Conservation (phyloP, 1,284 basidiomycete species). For the Tilletiopsis washingtonensis region DNA sequence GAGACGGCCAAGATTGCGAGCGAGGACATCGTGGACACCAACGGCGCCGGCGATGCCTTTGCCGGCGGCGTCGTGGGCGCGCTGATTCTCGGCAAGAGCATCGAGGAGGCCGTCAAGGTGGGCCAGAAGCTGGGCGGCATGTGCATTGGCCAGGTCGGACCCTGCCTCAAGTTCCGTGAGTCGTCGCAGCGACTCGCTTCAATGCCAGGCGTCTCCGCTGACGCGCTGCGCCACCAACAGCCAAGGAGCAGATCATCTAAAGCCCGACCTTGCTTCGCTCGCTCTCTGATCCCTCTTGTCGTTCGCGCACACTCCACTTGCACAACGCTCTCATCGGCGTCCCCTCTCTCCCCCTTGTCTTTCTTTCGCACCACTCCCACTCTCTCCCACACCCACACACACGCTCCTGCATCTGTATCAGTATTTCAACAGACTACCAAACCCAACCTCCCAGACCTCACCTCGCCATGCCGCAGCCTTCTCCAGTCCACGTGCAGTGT, state of each 20-base stretch:
- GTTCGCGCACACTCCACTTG: too few species aligned
- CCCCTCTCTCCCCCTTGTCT: too few species aligned
- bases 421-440: too few species aligned
- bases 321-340: too few species aligned
- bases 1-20: slow-evolving; percentile 51
- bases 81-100: slow-evolving; percentile 66
- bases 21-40: slow-evolving; percentile 74
- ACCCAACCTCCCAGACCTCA: too few species aligned
- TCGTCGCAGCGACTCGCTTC: neutral
- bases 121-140: slow-evolving; percentile 85
- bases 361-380: too few species aligned
- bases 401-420: too few species aligned
- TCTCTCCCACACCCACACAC: too few species aligned
- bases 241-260: neutral
- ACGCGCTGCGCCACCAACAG: neutral
- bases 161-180: slow-evolving; percentile 43
- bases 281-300: too few species aligned
- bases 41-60: slow-evolving; percentile 98
- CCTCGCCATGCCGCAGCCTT: too few species aligned
- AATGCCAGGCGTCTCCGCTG: neutral
- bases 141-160: slow-evolving; percentile 72
- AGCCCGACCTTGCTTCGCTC: too few species aligned
- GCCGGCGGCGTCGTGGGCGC: slow-evolving; percentile 95
- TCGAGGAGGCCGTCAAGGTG: slow-evolving; percentile 71
- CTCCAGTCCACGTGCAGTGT: too few species aligned